Conservation (phyloP, 2,329 filamentous ascomycete genomes). For the Alternaria hordeiaustralica region DNA sequence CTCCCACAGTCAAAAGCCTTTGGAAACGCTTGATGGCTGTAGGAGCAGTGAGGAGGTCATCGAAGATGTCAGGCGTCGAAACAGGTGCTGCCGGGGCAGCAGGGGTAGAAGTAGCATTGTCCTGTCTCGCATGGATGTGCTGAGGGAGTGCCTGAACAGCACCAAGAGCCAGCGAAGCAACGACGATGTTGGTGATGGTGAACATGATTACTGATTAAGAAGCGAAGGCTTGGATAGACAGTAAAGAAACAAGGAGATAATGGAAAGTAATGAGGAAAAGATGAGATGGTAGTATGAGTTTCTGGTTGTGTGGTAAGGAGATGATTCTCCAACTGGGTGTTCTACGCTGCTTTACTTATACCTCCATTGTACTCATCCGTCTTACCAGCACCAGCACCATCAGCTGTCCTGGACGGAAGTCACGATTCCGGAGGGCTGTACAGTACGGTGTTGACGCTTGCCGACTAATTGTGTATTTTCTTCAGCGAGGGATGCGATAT, state of each 20-base stretch:
- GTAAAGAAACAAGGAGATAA: conserved; percentile 21
- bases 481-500: conserved; percentile 16
- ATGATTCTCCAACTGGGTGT: conserved; percentile 18
- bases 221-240: conserved; percentile 25
- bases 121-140: not conserved
- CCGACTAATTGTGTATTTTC: conserved; percentile 18
- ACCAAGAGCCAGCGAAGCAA: conserved; percentile 41
- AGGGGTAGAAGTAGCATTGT: conserved; percentile 7
- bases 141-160: conserved; percentile 43
- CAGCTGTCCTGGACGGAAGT: conserved; percentile 12
- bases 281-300: conserved; percentile 30
- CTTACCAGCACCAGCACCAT: not conserved
- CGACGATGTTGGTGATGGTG: conserved; percentile 41
- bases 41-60: conserved; percentile 40
- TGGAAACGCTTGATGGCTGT: conserved; percentile 50
- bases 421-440: conserved; percentile 18
- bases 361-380: not conserved
- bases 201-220: conserved; percentile 44
- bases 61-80: conserved; percentile 32
- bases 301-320: conserved; percentile 36
- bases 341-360: conserved; percentile 37
- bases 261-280: conserved; percentile 25
- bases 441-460: conserved; percentile 8
- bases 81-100: conserved; percentile 8
- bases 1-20: conserved; percentile 40